A percentile compares a stretch with the other conserved stretches of the same genome.
phyloP scores from a whole-genome alignment of 2,329 filamentous ascomycete genomes.

The Ophiostoma sp. region DNA sequence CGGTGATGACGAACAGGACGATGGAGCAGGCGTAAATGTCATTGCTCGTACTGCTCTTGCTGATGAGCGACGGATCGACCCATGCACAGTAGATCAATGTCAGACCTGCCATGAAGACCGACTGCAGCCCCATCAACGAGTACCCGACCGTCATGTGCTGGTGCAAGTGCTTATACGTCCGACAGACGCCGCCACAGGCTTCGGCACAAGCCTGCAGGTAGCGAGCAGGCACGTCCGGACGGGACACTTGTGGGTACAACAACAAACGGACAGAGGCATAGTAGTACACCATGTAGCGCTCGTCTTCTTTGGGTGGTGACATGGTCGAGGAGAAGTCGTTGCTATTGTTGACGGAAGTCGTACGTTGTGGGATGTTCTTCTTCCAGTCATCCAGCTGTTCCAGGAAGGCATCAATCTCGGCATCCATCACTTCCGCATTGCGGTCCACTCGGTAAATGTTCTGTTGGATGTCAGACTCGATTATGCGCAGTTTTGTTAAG shows the following conservation, averaged over 20 bases:
- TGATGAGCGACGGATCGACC: neutral
- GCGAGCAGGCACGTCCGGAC: neutral
- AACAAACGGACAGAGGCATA: neutral
- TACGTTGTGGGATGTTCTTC: neutral
- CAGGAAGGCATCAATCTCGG: neutral
- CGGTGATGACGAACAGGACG: conserved; percentile 33
- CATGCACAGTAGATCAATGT: conserved; percentile 28
- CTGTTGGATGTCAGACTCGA: neutral
- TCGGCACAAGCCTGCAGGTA: neutral
- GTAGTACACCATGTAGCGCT: neutral
- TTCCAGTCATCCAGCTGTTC: neutral
- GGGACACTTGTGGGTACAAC: neutral
- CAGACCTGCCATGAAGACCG: conserved; percentile 1
- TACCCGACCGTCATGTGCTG: conserved; percentile 9
- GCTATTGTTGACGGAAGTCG: neutral
- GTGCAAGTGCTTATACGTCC: conserved; percentile 1
- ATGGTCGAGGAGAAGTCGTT: neutral
- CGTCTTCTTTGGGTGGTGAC: neutral
- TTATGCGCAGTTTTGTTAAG: neutral
- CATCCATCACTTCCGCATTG: neutral
- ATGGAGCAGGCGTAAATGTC: neutral
- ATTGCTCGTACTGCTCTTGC: neutral
- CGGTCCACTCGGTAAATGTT: neutral
- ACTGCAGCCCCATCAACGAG: neutral
- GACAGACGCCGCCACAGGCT: conserved; percentile 2